phyloP scores from a whole-genome alignment of 352 stramenopile species.

The Discostella stelligera region DNA sequence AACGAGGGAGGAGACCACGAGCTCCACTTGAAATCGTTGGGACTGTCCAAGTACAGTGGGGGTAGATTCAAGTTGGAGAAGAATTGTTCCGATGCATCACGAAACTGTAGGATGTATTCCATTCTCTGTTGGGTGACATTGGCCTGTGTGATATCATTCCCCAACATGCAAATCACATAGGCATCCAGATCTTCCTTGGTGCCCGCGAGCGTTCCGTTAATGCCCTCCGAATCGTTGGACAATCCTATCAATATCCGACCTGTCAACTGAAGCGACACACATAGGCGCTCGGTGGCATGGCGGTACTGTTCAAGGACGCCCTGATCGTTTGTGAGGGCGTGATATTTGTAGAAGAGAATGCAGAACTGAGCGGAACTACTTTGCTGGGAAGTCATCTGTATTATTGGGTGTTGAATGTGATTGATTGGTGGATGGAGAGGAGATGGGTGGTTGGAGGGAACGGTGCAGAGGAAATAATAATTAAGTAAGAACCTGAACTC shows the following conservation, averaged over 20 bases:
- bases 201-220: constrained; percentile 77
- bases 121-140: constrained; percentile 3
- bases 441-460: too few species aligned
- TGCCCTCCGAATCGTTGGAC: constrained; percentile 62
- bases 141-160: constrained; percentile 6
- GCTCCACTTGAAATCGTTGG: constrained; percentile 77
- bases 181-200: constrained; percentile 36
- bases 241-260: constrained; percentile 74
- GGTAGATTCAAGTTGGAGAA: constrained; percentile 43
- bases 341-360: constrained; percentile 82
- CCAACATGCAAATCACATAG: constrained; percentile 60
- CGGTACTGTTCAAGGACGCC: constrained; percentile 56
- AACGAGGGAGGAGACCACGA: constrained; percentile 8
- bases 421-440: not conserved
- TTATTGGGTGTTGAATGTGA: not conserved
- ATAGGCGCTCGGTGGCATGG: constrained; percentile 53
- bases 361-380: constrained; percentile 13
- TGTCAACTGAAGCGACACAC: constrained; percentile 54
- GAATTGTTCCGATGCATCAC: constrained; percentile 54
- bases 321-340: constrained; percentile 56
- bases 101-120: constrained; percentile 46
- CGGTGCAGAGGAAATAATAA: too few species aligned
- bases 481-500: too few species aligned
- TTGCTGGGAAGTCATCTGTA: not conserved
- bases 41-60: constrained; percentile 50